A percentile compares a stretch with the other conserved stretches of the same genome.
Evolutionary conservation across 2,329 filamentous ascomycete species (phyloP).

Genomic region (Colletotrichum salicis): DNA sequence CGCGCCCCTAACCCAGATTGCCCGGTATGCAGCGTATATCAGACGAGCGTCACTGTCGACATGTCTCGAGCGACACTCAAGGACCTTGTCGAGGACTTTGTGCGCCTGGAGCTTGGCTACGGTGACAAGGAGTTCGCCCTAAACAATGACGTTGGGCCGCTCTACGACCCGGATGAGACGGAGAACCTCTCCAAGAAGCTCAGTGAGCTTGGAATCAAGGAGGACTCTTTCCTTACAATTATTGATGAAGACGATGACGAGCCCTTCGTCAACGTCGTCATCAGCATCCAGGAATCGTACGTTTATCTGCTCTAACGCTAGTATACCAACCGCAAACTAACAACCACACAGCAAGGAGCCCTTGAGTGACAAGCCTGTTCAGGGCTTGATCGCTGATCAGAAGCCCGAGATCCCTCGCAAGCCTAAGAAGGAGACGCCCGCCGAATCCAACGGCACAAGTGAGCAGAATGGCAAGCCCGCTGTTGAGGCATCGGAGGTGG

Average conservation of each 20-base stretch:
- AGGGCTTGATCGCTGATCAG: constrained; percentile 53
- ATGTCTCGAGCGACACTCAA: constrained; percentile 77
- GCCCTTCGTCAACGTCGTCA: constrained; percentile 81
- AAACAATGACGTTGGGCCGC: constrained; percentile 76
- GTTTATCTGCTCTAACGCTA: constrained; percentile 39
- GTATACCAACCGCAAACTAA: constrained; percentile 40
- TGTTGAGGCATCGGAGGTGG: constrained; percentile 46
- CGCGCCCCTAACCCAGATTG: constrained; percentile 82
- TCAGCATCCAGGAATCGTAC: constrained; percentile 74
- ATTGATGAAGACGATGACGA: constrained; percentile 83
- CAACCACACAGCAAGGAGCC: constrained; percentile 50
- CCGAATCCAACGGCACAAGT: constrained; percentile 52
- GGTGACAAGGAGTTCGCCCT: constrained; percentile 82
- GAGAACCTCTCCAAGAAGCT: constrained; percentile 87
- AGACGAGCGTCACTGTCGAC: constrained; percentile 75
- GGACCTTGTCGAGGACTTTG: constrained; percentile 80
- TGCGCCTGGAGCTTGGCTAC: constrained; percentile 78
- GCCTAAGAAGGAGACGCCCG: constrained; percentile 54
- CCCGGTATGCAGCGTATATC: constrained; percentile 81
- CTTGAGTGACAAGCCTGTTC: constrained; percentile 65
- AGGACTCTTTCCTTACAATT: constrained; percentile 82
- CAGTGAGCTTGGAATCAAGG: constrained; percentile 78
- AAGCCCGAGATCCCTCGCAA: constrained; percentile 64
- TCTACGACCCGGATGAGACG: constrained; percentile 91
- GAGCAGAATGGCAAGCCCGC: constrained; percentile 54